A percentile compares a stretch with the other conserved stretches of the same genome.
Conservation (phyloP, 2,329 filamentous ascomycete genomes). For the Chrysoporthe deuterocubensis region DNA sequence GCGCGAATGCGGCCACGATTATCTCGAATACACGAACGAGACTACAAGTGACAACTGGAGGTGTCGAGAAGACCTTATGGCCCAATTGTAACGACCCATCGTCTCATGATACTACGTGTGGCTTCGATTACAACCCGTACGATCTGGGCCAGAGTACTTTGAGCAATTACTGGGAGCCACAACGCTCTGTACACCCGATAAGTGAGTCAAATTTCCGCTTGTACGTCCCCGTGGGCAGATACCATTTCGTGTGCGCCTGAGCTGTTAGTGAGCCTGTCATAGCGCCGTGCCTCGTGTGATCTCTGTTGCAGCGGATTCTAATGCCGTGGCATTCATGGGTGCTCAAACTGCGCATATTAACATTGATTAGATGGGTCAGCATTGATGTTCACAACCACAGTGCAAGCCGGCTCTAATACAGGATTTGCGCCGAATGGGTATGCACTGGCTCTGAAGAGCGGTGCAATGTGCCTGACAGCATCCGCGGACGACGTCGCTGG, state of each 20-base stretch:
- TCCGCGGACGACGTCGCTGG: neutral
- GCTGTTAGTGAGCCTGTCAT: too few relatives aligned
- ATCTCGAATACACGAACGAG: conserved; percentile 1
- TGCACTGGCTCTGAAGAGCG: conserved; percentile 17
- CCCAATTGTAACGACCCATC: conserved; percentile 14
- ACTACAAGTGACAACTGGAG: conserved; percentile 6
- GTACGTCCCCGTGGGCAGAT: too few relatives aligned
- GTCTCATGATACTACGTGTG: neutral
- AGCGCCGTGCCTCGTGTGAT: too few relatives aligned
- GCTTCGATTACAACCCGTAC: conserved; percentile 16
- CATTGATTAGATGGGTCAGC: conserved; percentile 10
- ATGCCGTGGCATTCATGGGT: neutral
- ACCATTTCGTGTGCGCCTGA: too few relatives aligned
- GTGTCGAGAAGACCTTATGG: conserved; percentile 16
- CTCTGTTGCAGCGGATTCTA: too few relatives aligned
- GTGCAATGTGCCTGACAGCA: conserved; percentile 1
- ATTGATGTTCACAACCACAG: conserved; percentile 16
- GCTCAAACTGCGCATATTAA: neutral
- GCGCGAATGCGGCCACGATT: neutral
- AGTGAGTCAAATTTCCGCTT: neutral
- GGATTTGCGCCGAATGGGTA: conserved; percentile 6
- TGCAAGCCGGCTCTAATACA: conserved; percentile 10
- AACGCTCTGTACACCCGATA: neutral
- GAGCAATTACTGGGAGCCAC: conserved; percentile 17
- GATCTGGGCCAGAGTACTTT: conserved; percentile 15